Evolutionary conservation across 306 rosid species (phyloP).

Genomic region (Glycine tomentella): DNA sequence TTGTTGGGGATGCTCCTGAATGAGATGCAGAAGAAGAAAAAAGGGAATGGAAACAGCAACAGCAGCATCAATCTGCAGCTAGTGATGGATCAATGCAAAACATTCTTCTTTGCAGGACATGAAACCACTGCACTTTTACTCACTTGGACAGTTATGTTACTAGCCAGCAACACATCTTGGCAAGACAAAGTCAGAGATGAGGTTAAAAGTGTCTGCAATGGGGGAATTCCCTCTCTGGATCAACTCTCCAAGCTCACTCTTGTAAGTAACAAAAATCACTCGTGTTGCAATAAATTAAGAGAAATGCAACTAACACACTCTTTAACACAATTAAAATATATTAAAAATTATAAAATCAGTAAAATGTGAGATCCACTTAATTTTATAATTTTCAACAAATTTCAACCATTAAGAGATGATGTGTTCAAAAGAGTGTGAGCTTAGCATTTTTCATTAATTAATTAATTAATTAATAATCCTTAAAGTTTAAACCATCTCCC

Average conservation of each 20-base stretch:
- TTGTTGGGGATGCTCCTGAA: slow-evolving; percentile 81
- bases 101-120: slow-evolving; percentile 97
- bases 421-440: too few species aligned
- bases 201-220: slow-evolving; percentile 68
- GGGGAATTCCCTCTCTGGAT: slow-evolving; percentile 62
- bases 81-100: slow-evolving; percentile 96
- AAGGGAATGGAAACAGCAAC: slow-evolving; percentile 52
- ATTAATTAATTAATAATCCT: too few species aligned
- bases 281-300: too few species aligned
- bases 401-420: too few species aligned
- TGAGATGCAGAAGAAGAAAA: slow-evolving; percentile 68
- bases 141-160: slow-evolving; percentile 91
- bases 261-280: slow-evolving; percentile 48
- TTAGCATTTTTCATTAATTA: too few species aligned
- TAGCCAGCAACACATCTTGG: slow-evolving; percentile 81
- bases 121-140: slow-evolving; percentile 92
- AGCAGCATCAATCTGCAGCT: slow-evolving; percentile 64
- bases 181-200: slow-evolving; percentile 75
- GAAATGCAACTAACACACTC: too few species aligned
- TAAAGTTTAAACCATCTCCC: background rate
- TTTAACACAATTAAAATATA: too few species aligned
- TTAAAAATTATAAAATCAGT: too few species aligned
- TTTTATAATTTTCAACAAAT: too few species aligned
- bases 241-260: slow-evolving; percentile 77
- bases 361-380: too few species aligned